Conservation (phyloP, 305 asterid genomes). For the Rubia tinctorum region DNA sequence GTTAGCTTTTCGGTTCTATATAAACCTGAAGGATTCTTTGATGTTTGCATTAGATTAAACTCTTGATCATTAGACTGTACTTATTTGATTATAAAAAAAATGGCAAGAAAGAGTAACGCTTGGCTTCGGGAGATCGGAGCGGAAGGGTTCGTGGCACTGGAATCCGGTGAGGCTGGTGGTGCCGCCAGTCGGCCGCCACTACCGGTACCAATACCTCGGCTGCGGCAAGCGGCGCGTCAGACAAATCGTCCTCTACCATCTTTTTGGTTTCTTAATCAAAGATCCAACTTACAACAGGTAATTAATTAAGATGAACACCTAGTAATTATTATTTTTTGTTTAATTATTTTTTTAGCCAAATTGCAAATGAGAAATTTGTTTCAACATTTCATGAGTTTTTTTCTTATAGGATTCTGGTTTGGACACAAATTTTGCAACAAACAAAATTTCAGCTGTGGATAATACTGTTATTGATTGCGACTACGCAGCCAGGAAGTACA, state of each 20-base stretch:
- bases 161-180: not conserved
- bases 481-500: not conserved
- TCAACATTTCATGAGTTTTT: not conserved
- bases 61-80: too few relatives aligned
- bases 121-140: not conserved
- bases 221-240: not conserved
- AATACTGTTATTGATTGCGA: not conserved
- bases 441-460: not conserved
- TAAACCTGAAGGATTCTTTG: not conserved
- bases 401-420: not conserved
- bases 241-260: not conserved
- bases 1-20: not conserved
- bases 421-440: not conserved
- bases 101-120: not conserved
- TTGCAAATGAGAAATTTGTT: too few relatives aligned
- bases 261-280: not conserved
- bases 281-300: not conserved
- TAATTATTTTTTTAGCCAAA: too few relatives aligned
- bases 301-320: not conserved
- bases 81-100: not conserved
- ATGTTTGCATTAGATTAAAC: not conserved
- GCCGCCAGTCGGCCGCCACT: not conserved
- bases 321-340: not conserved
- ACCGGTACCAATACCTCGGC: not conserved
- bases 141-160: not conserved